Conservation (phyloP, 139 green algal species). For the Chlorella vulgaris region DNA sequence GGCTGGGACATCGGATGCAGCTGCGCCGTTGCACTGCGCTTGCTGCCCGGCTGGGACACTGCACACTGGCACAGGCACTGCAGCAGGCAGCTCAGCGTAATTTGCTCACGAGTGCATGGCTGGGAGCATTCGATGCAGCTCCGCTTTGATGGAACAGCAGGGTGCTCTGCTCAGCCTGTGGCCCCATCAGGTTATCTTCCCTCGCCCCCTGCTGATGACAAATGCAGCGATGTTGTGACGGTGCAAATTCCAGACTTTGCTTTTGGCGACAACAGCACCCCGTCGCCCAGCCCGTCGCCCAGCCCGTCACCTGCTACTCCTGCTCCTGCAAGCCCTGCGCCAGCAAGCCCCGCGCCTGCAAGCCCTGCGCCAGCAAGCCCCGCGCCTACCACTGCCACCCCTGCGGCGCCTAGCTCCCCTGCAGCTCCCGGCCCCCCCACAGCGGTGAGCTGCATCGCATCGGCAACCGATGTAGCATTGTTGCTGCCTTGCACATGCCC, state of each 20-base stretch:
- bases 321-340: neutral
- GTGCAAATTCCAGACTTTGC: slow-evolving; percentile 9
- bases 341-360: neutral
- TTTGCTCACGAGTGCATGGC: too few species aligned
- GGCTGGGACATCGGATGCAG: too few species aligned
- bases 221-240: neutral
- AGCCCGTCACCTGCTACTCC: neutral
- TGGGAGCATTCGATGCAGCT: too few species aligned
- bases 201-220: neutral
- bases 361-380: neutral
- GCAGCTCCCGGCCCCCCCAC: neutral
- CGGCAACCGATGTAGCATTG: neutral
- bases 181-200: neutral
- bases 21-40: too few species aligned
- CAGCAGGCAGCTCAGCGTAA: too few species aligned
- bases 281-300: neutral
- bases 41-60: too few species aligned
- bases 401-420: neutral
- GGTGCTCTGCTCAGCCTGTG: too few species aligned
- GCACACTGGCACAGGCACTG: too few species aligned
- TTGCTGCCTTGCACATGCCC: neutral
- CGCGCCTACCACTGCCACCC: neutral
- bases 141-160: too few species aligned
- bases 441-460: neutral
- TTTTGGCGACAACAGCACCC: neutral